Base-by-base conservation (phyloP, 495 filamentous ascomycete species). In the Penicillium cataractarum region DNA sequence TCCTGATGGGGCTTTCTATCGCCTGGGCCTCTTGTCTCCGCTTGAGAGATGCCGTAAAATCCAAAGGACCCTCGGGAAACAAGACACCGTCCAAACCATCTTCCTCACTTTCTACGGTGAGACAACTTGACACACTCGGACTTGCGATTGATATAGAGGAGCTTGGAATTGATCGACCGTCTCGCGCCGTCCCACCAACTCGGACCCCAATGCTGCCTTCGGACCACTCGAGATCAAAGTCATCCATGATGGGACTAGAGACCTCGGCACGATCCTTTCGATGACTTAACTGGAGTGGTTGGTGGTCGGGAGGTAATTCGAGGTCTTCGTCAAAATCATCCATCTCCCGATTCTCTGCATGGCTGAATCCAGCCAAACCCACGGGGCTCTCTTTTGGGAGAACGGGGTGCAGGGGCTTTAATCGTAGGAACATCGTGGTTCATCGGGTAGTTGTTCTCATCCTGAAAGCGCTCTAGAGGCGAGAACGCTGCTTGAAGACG, bases 81-180 rank as follows among this genome's bases (percentile, higher is more conserved):
- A 96, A 76, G 19, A 99, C 82, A 26, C 94, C 94, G 62, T 93
- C 70, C 46, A 97, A 82, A 6, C 89, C 86, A 64, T 97, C 95
- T 68, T 97, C 93, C 68, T 97, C 95, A 71, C 94, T 97, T 75
- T 96, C 95, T n/a, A 85, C 84, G 6, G 92, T 96, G 61, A 96
- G 81, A 60, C 90, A 95, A 75, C 93, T 97, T 55, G 92, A 89
- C 49, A 94, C 84, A 68, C 93, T 97, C 12, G 95, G 92, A 66
- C 94, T 97, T 74, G 97, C 85, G 26, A 90, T 89, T 26, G 92
- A 96, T 29, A 90, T 89, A 13, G 92, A 91, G 2, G 92, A 97
- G 76, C 91, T 92, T 60, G 91, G 86, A 68, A 87, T 84, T 27
- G 91, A 95, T 31, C 86, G 84, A 13, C 82, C 84, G 71, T 93